These are phyloP conservation scores for Spathaspora boniae DNA, from an alignment of 805 yeast species.

Conservation along the genomic window DNA sequence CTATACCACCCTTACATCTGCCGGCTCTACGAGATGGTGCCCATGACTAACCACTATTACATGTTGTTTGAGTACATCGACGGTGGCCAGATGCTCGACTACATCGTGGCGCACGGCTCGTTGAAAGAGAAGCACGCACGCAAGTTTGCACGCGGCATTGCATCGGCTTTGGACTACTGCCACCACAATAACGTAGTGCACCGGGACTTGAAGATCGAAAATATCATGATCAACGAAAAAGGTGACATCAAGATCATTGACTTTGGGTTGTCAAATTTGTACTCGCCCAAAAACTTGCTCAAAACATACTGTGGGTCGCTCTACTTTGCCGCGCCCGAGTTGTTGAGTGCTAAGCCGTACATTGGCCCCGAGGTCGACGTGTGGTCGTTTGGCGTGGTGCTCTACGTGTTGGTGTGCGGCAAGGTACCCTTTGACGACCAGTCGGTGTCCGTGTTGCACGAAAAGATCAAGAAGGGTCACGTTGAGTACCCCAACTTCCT, in stretches of 20 bases:
- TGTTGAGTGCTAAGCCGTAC: constrained; percentile 87
- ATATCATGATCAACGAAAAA: constrained; percentile 86
- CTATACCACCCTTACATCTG: constrained; percentile 91
- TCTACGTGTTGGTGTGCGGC: constrained; percentile 94
- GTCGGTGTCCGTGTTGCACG: constrained; percentile 85
- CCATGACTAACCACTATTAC: constrained; percentile 95
- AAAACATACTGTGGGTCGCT: constrained; percentile 96
- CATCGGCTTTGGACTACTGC: constrained; percentile 88
- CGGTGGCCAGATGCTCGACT: constrained; percentile 97
- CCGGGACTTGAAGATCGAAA: constrained; percentile 94
- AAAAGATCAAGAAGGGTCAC: constrained; percentile 85
- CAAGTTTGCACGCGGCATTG: constrained; percentile 91
- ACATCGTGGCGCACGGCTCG: constrained; percentile 93
- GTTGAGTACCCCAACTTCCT: constrained; percentile 88
- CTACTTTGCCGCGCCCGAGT: constrained; percentile 98
- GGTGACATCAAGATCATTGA: constrained; percentile 96
- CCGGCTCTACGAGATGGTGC: constrained; percentile 85
- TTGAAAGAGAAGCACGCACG: constrained; percentile 92
- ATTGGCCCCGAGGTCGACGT: constrained; percentile 96
- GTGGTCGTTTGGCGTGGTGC: constrained; percentile 97
- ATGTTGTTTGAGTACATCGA: constrained; percentile 95
- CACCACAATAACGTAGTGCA: constrained; percentile 95
- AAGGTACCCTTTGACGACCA: constrained; percentile 98
- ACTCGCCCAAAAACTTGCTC: constrained; percentile 63
- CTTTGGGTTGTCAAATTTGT: constrained; percentile 90